Base-by-base conservation (phyloP, 805 yeast genomes). In the Cyberlindnera misumaiensis region DNA sequence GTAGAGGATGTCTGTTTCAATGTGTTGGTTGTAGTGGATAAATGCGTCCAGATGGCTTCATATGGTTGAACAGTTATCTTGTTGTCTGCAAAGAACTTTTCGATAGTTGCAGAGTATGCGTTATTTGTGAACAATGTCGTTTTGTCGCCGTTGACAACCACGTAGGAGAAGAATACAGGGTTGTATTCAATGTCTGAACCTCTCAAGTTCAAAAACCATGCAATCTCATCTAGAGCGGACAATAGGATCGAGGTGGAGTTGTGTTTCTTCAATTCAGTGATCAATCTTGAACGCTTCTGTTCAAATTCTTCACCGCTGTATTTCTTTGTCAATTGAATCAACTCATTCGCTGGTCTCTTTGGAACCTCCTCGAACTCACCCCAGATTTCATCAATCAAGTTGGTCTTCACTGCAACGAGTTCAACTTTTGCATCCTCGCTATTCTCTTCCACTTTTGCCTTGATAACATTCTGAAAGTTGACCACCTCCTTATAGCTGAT, bases 201-300 rank as follows among this genome's bases (percentile, higher is more conserved):
- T 46, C 98, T 75, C 40, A 90, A 63, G 55, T 90, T 90, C 55
- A 88, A 72, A 31, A 88, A 62, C 96, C 96, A 89, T 7, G 95
- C 93, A 45, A 88, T 76, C 49, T 89, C 96, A 63, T 90, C 97
- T 37, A 89, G 62, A 1, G 88, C 78, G n/a, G 78, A 68, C 3
- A 85, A 66, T 11, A 88, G 64, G 33, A 85, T 66, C 2, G 75
- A 72, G 46, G 58, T 47, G 40, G 73, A 53, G 25, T 56, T 42
- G 29, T 58, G 42, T 35, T 59, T 40, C 38, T 52, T 51, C 52
- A 77, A 58, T 10, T 54, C 46, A 1, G 54, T 42, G 34, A 67
- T 44, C 24, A 81, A 62, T 39, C 72, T 70, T 2, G 52, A 52
- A 30, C 85, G 60, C 58, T 93, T 93, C 3, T 72, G 65, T 30